Percentiles rank a stretch among this genome's conserved stretches.
These are phyloP conservation scores for Eucalyptus curtisii DNA, from an alignment of 345 rosid genomes.

Conservation along the genomic window DNA sequence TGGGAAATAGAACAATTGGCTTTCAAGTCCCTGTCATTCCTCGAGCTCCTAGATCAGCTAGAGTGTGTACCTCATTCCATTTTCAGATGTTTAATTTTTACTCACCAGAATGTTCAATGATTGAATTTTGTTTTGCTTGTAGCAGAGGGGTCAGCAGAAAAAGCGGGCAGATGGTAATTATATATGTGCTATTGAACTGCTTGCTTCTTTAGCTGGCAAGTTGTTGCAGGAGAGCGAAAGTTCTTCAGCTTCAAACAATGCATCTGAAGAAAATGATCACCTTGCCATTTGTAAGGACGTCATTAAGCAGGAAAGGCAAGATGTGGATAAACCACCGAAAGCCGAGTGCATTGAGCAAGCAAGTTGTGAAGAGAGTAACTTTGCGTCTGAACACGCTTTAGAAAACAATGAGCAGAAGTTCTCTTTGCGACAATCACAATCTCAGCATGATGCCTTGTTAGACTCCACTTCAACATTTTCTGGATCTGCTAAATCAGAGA, in stretches of 20 bases:
- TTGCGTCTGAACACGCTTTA: neutral
- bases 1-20: slow-evolving; percentile 36
- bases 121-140: slow-evolving; percentile 5
- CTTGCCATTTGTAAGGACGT: slow-evolving; percentile 12
- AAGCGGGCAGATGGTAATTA: slow-evolving; percentile 27
- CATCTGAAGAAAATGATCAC: slow-evolving; percentile 42
- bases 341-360: slow-evolving; percentile 13
- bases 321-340: slow-evolving; percentile 24
- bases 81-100: neutral
- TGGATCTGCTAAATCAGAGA: slow-evolving; percentile 7
- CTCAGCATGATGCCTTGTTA: slow-evolving; percentile 7
- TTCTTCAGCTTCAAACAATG: slow-evolving; percentile 64
- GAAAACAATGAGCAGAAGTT: neutral
- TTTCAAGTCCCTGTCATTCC: slow-evolving; percentile 57
- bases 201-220: slow-evolving; percentile 86
- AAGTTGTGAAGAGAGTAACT: slow-evolving; percentile 16
- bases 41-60: slow-evolving; percentile 73
- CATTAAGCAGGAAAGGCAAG: slow-evolving; percentile 24
- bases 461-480: slow-evolving; percentile 12
- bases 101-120: neutral
- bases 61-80: slow-evolving; percentile 28
- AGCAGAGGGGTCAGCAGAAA: slow-evolving; percentile 39
- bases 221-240: slow-evolving; percentile 73
- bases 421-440: neutral
- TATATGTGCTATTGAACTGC: slow-evolving; percentile 69